phyloP scores from a whole-genome alignment of 352 stramenopile species.

The Globisporangium mamillatum region DNA sequence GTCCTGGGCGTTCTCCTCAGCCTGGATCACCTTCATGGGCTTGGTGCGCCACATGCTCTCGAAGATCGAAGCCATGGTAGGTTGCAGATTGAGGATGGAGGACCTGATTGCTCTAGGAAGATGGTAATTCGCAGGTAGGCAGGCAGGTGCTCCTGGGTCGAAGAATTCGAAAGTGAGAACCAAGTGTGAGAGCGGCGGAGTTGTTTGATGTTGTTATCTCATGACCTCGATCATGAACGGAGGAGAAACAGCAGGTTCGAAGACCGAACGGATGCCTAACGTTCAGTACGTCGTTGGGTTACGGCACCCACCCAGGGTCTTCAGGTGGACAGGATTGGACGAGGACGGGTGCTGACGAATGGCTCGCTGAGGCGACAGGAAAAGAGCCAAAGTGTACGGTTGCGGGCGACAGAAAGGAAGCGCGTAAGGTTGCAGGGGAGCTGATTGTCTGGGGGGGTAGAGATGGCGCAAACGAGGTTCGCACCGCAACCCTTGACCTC shows the following conservation, averaged over 20 bases:
- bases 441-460: not conserved
- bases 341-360: not conserved
- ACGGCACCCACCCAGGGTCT: not conserved
- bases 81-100: not conserved
- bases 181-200: not conserved
- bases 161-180: conserved; percentile 4
- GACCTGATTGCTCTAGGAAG: not conserved
- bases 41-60: conserved; percentile 46
- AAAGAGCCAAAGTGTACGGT: not conserved
- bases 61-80: conserved; percentile 9
- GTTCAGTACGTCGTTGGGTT: not conserved
- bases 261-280: not conserved
- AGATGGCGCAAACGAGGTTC: not conserved
- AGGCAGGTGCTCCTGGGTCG: not conserved
- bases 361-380: not conserved
- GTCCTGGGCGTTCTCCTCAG: conserved; percentile 48
- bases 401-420: not conserved
- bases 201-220: not conserved
- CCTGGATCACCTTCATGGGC: conserved; percentile 48
- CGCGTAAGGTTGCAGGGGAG: not conserved
- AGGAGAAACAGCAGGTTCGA: not conserved
- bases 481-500: not conserved
- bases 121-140: not conserved
- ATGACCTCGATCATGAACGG: not conserved
- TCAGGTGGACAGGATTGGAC: not conserved